A percentile compares a stretch with the other conserved stretches of the same genome.
Conservation (phyloP, 257 asterid species). For the Rauvolfia tetraphylla region DNA sequence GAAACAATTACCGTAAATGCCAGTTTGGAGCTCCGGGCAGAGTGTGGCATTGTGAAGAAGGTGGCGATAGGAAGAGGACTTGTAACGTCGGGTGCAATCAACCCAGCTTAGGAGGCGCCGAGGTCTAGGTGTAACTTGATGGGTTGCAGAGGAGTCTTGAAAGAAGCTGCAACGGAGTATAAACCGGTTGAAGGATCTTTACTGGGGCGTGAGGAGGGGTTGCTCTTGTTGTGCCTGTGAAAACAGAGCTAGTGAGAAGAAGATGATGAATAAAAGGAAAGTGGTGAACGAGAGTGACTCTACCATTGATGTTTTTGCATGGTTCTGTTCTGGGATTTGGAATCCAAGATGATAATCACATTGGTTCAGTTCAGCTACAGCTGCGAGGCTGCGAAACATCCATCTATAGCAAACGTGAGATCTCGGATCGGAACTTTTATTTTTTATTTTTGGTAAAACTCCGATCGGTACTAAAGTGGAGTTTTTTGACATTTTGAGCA, state of each 20-base stretch:
- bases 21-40: conserved; percentile 1
- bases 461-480: too few relatives aligned
- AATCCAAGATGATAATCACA: not conserved
- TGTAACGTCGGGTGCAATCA: conserved; percentile 5
- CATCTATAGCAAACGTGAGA: too few relatives aligned
- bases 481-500: too few relatives aligned
- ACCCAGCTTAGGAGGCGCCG: conserved; percentile 15
- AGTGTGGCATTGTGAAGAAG: conserved; percentile 9
- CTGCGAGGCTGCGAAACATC: too few relatives aligned
- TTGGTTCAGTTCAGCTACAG: too few relatives aligned
- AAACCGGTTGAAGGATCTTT: conserved; percentile 16
- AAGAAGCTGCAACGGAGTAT: conserved; percentile 1
- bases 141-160: conserved; percentile 14
- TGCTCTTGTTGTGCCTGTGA: not conserved
- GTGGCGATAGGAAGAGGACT: conserved; percentile 17
- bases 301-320: not conserved
- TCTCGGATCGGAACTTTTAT: too few relatives aligned
- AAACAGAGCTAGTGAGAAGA: not conserved
- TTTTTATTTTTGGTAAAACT: too few relatives aligned
- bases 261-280: not conserved
- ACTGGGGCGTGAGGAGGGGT: conserved; percentile 2
- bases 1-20: conserved; percentile 16
- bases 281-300: not conserved
- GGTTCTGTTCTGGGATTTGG: not conserved
- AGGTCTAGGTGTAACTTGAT: conserved; percentile 10